Percentiles rank a stretch among this genome's conserved stretches.
These are phyloP conservation scores for Nitzschia palea DNA, from an alignment of 108 stramenopile species.

Conservation along the genomic window DNA sequence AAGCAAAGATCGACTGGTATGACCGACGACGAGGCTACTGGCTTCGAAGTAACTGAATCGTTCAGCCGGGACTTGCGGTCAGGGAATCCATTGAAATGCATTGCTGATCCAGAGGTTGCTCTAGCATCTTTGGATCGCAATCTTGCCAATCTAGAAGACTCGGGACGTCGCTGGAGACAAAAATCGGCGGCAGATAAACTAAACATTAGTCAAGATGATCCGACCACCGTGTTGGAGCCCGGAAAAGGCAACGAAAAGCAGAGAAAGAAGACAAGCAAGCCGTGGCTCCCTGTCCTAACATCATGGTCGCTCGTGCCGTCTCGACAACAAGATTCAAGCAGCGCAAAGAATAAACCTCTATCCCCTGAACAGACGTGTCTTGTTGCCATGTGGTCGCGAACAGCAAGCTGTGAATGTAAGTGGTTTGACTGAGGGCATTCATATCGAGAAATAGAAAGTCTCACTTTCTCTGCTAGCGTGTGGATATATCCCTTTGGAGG, in stretches of 20 bases:
- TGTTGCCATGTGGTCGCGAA: constrained; percentile 78
- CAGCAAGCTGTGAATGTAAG: constrained; percentile 52
- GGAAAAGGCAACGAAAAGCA: neutral
- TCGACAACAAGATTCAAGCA: neutral
- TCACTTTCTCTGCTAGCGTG: constrained; percentile 32
- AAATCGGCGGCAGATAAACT: constrained; percentile 10
- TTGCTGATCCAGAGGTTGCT: constrained; percentile 10
- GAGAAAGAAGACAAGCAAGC: constrained; percentile 12
- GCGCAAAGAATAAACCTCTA: neutral
- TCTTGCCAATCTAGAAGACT: constrained; percentile 53
- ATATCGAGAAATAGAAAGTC: neutral
- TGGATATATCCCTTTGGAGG: constrained; percentile 78
- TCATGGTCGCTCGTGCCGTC: constrained; percentile 68
- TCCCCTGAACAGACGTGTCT: constrained; percentile 32
- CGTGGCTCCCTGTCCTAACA: constrained; percentile 67
- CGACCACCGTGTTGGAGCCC: neutral
- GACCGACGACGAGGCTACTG: constrained; percentile 24
- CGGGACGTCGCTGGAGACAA: constrained; percentile 73
- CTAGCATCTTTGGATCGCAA: constrained; percentile 60
- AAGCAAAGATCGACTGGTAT: constrained; percentile 41
- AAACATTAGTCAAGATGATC: constrained; percentile 4
- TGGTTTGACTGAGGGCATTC: neutral
- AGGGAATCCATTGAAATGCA: neutral
- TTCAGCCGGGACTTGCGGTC: neutral
- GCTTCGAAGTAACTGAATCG: constrained; percentile 19